Conservation (phyloP, 192 early-diverging fungal genomes). For the Endogone sp. region DNA sequence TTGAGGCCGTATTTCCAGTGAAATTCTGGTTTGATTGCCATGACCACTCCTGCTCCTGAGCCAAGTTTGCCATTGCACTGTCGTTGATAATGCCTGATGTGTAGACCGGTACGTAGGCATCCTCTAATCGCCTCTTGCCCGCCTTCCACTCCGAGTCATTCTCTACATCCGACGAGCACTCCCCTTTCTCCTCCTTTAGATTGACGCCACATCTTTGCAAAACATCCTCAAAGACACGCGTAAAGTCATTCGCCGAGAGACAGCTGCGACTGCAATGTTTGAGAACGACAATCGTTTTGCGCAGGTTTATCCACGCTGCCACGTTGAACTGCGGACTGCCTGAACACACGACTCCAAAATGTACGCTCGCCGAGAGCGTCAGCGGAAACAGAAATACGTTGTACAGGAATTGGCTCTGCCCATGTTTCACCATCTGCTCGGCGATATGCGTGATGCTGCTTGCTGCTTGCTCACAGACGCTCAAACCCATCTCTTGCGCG, state of each 20-base stretch:
- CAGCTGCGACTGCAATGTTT: conserved; percentile 12
- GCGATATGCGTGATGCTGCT: conserved; percentile 31
- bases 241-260: conserved; percentile 10
- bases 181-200: not conserved
- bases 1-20: too few species aligned
- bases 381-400: conserved; percentile 12
- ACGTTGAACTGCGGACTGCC: conserved; percentile 7
- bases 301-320: conserved; percentile 7
- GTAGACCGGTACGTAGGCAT: too few species aligned
- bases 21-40: too few species aligned
- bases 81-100: too few species aligned
- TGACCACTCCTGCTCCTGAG: too few species aligned
- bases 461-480: conserved; percentile 17
- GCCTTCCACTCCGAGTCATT: not conserved
- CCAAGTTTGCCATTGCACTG: too few species aligned
- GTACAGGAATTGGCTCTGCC: conserved; percentile 10
- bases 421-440: conserved; percentile 24
- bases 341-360: conserved; percentile 1
- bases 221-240: not conserved
- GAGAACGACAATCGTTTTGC: conserved; percentile 6
- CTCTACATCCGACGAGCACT: not conserved
- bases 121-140: not conserved
- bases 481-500: conserved; percentile 10
- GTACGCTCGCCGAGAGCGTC: conserved; percentile 7
- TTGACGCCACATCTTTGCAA: not conserved